Percentiles rank a stretch among this genome's conserved stretches.
Conservation (phyloP, 352 stramenopile species). For the Phytophthora chlamydospora region DNA sequence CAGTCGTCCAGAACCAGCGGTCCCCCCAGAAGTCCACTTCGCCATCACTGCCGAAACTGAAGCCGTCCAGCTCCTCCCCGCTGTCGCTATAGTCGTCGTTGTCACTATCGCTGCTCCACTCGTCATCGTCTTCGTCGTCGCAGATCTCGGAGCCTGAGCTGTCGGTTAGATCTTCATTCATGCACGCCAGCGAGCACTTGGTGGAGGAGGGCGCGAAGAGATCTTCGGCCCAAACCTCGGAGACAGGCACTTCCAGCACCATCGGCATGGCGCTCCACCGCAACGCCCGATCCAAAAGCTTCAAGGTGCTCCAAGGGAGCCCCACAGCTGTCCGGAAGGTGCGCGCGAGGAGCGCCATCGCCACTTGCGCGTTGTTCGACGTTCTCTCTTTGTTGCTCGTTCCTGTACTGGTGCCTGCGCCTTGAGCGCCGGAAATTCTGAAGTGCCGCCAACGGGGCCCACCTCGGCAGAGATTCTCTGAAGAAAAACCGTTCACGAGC, state of each 20-base stretch:
- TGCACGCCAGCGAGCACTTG: conserved; percentile 9
- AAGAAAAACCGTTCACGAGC: conserved; percentile 19
- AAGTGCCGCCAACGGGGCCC: conserved; percentile 12
- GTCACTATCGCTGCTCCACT: conserved; percentile 27
- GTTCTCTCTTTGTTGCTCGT: conserved; percentile 24
- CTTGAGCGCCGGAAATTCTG: conserved; percentile 18
- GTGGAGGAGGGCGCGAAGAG: conserved; percentile 25
- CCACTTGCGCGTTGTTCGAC: conserved; percentile 20
- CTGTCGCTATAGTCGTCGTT: not conserved
- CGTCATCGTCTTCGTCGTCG: conserved; percentile 25
- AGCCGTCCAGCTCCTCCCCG: conserved; percentile 17
- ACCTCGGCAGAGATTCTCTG: conserved; percentile 20
- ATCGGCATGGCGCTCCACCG: conserved; percentile 17
- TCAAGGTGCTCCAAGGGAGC: conserved; percentile 24
- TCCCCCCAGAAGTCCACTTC: conserved; percentile 28
- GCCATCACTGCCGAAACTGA: conserved; percentile 16
- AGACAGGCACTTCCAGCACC: conserved; percentile 3
- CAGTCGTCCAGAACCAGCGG: conserved; percentile 24
- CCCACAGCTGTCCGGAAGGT: conserved; percentile 21
- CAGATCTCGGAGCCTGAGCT: conserved; percentile 31
- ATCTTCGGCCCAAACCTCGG: conserved; percentile 29
- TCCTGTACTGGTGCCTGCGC: conserved; percentile 3
- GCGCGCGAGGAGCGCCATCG: conserved; percentile 31
- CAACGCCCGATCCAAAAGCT: conserved; percentile 19
- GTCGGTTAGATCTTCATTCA: conserved; percentile 21